Evolutionary conservation across 78 protist genomes (phyloP), one percentile per base, ranked within the genome.

Genomic region (Salpingoeca rosetta): DNA sequence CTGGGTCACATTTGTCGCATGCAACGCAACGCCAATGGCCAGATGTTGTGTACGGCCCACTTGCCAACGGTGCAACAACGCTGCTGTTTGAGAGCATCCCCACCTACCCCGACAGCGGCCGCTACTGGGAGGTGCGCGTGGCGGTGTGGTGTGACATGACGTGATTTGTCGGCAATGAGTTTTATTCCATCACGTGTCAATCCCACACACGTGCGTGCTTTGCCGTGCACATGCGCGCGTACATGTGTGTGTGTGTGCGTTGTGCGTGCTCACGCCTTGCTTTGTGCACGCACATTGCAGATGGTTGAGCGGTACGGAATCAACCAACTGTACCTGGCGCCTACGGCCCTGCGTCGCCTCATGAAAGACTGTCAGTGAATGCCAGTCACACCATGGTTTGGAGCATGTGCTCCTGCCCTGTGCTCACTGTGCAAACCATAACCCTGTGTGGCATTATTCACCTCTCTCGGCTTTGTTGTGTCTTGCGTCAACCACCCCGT

Each of bases 401-500:
- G n/a, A n/a, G n/a, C n/a, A n/a, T n/a, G n/a, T n/a, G n/a, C n/a
- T n/a, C n/a, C n/a, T n/a, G n/a, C n/a, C n/a, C n/a, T n/a, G n/a
- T n/a, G n/a, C 85, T 96, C 94, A 97, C 99, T 35, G 96, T 98
- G n/a, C 99, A 98, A 40, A 96, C 98, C 22, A 96, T 97, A 28
- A 94, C 95, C 82, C 93, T 94, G 44, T 85, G 90, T 31, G 85
- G 92, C 42, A 90, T 91, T 7, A 51, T 22, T 7, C 65, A 51
- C 7, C 31, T 7, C 17, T 22, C 65, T 22, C 31, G 31, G 7
- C 65, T 51, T 51, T 7, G 65, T 94, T 3, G 56, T 24, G 7
- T 51, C 65, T 7, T 22, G 65, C 31, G 31, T 51, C 17, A 22
- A 7, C 65, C 65, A 17, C 65, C 31, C 17, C 7, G 65, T 22